Conservation (phyloP, 495 filamentous ascomycete species). For the Daldinia vernicosa region DNA sequence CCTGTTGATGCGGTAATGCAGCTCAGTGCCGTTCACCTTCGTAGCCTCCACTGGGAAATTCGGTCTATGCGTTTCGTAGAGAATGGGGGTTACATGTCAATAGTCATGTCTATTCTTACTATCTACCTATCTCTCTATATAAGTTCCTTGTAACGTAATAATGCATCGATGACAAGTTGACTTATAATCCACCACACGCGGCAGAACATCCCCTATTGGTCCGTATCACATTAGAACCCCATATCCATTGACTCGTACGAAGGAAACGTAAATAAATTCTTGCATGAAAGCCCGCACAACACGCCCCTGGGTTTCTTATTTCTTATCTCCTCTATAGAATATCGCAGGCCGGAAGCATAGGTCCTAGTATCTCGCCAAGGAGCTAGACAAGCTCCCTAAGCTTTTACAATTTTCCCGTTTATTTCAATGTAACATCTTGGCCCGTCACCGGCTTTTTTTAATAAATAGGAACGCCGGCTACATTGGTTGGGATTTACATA, state of each 20-base stretch:
- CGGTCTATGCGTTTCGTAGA: slow-evolving; percentile 16
- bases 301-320: slow-evolving; percentile 18
- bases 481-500: slow-evolving; percentile 30
- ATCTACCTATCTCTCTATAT: neutral
- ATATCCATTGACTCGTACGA: neutral
- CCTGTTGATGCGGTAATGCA: slow-evolving; percentile 32
- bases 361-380: slow-evolving; percentile 16
- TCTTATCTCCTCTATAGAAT: slow-evolving; percentile 4
- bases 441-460: slow-evolving; percentile 32
- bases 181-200: slow-evolving; percentile 15
- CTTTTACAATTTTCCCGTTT: slow-evolving; percentile 32
- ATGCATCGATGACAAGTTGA: slow-evolving; percentile 24
- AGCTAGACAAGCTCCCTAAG: slow-evolving; percentile 25
- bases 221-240: too few species aligned
- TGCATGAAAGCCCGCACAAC: slow-evolving; percentile 4
- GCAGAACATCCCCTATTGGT: neutral
- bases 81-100: slow-evolving; percentile 14
- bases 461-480: slow-evolving; percentile 18
- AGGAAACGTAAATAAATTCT: slow-evolving; percentile 1
- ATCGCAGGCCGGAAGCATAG: slow-evolving; percentile 12
- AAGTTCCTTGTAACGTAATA: neutral
- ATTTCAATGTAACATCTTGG: slow-evolving; percentile 20
- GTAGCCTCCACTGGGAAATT: slow-evolving; percentile 21
- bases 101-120: neutral
- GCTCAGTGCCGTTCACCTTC: slow-evolving; percentile 2